Conservation (phyloP, 169 alveolate species). For the Besnoitia besnoiti region DNA sequence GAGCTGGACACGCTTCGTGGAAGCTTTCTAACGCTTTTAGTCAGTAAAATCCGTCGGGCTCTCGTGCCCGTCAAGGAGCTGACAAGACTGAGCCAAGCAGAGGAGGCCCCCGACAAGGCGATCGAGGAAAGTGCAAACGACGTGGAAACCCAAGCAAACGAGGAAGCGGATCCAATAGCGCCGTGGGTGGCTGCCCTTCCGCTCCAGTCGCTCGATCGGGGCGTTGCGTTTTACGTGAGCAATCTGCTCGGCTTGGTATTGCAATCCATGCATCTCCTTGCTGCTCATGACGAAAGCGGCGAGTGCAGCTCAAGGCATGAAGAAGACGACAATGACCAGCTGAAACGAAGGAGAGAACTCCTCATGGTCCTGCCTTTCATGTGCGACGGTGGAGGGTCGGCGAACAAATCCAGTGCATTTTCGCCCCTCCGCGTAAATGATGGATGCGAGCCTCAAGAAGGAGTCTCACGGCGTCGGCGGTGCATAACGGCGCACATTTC, state of each 20-base stretch:
- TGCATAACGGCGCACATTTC: background rate
- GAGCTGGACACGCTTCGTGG: background rate
- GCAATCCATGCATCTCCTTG: background rate
- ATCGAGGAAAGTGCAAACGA: background rate
- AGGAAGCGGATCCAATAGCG: background rate
- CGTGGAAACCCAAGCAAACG: background rate
- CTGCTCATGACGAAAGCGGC: background rate
- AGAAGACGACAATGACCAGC: background rate
- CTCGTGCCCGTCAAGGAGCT: conserved; percentile 23
- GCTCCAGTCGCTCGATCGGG: background rate
- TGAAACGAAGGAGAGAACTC: background rate
- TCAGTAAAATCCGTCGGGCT: background rate
- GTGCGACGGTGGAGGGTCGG: background rate
- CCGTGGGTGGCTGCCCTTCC: background rate
- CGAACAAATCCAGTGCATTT: no score
- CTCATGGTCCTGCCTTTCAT: background rate
- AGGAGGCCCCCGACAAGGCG: background rate
- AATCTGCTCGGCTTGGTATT: background rate
- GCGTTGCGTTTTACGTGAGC: background rate
- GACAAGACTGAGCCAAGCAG: background rate
- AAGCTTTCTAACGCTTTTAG: background rate
- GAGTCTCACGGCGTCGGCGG: background rate
- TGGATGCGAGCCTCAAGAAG: no score
- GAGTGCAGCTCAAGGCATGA: background rate
- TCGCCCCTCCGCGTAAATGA: no score